Evolutionary conservation across 2,329 filamentous ascomycete species (phyloP), one percentile per base, ranked within the genome.

Genomic region (Coniochaeta sp.): DNA sequence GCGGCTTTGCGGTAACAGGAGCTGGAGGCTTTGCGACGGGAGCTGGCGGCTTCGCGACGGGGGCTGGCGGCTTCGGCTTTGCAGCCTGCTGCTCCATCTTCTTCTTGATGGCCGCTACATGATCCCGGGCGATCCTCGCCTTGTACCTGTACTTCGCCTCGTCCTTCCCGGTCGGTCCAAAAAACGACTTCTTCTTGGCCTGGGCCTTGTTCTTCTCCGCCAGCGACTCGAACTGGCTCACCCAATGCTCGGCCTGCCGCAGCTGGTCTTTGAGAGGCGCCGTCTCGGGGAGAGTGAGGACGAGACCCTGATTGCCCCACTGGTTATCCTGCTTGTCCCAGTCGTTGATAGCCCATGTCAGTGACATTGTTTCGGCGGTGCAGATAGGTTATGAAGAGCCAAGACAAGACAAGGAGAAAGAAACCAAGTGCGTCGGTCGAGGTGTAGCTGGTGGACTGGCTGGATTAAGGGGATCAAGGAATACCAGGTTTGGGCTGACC

Each of bases 251-350:
- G 12, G 38, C 38, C 2, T 42, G 22, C 20, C 5, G n/a, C n/a
- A 42, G 38, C n/a, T 42, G 38, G 4, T 42, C 20, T 24, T 24
- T n/a, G 20, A 42, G 38, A 26, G 38, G 38, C 38, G 38, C 18
- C 7, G 20, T 24, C 20, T 3, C 10, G 5, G 38, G 38, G 6
- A 26, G 20, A 18, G 26, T 42, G 20, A 24, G 26, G 3, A 42
- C 38, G 10, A 22, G 14, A 14, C 38, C 38, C 12, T 42, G 4
- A 4, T 3, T 3, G 26, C 38, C 38, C 38, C 38, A 42, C 18
- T 42, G 38, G 38, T 42, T 42, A 26, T 42, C 38, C 38, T 42
- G 38, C 20, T 42, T 42, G 38, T 42, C 38, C 38, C 38, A 42
- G 8, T 42, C 38, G 38, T 42, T 42, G 20, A 42, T 26, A 14